Conservation (phyloP, 108 stramenopile genomes). For the Mediolabrus comicus region DNA sequence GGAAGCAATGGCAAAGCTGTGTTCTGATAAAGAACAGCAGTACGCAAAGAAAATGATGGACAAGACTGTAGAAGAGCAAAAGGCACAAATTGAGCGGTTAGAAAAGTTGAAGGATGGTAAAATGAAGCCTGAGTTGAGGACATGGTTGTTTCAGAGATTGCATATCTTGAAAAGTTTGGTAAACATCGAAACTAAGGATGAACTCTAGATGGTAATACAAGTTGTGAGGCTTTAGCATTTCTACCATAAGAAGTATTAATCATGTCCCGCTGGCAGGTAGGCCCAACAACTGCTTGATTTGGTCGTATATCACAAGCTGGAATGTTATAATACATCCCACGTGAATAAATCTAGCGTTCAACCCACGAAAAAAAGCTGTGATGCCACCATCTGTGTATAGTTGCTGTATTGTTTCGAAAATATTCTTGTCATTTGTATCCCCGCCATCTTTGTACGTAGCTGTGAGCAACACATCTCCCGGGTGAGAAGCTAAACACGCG, state of each 20-base stretch:
- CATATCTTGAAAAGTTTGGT: slow-evolving; percentile 34
- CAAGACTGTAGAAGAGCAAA: slow-evolving; percentile 37
- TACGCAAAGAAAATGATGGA: slow-evolving; percentile 39
- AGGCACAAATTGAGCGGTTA: slow-evolving; percentile 40
- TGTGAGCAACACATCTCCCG: slow-evolving; percentile 72
- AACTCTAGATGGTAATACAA: slow-evolving; percentile 2
- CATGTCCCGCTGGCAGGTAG: slow-evolving; percentile 55
- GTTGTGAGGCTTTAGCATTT: background rate
- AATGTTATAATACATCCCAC: slow-evolving; percentile 65
- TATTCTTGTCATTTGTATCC: background rate
- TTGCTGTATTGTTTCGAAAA: slow-evolving; percentile 21
- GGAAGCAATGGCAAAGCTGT: slow-evolving; percentile 33
- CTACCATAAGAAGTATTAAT: background rate
- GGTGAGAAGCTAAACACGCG: slow-evolving; percentile 61
- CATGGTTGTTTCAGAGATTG: slow-evolving; percentile 45
- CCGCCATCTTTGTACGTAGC: slow-evolving; percentile 37
- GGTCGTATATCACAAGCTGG: slow-evolving; percentile 69
- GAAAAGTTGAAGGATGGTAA: slow-evolving; percentile 37
- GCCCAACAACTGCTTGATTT: slow-evolving; percentile 56
- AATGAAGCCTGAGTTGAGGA: slow-evolving; percentile 53
- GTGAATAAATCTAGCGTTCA: slow-evolving; percentile 59
- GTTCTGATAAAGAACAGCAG: slow-evolving; percentile 46
- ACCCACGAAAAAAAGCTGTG: slow-evolving; percentile 41
- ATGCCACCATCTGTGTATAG: slow-evolving; percentile 31
- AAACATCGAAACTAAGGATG: slow-evolving; percentile 19